A percentile compares a stretch with the other conserved stretches of the same genome.
phyloP scores from a whole-genome alignment of 2,329 filamentous ascomycete genomes.

The Ceratocystis variospora region DNA sequence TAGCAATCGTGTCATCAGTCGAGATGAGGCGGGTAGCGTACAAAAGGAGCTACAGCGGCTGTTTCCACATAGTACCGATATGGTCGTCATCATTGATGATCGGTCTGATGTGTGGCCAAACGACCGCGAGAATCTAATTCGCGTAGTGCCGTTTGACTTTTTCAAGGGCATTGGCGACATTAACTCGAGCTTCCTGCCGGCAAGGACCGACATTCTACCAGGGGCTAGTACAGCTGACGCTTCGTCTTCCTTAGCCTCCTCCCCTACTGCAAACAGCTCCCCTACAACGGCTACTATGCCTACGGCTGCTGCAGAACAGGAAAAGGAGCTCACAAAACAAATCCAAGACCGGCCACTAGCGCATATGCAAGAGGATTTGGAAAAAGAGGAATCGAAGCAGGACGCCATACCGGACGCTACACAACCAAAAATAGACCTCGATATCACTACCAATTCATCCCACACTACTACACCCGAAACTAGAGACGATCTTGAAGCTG shows the following conservation, averaged over 20 bases:
- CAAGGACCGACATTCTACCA: constrained; percentile 45
- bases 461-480: too few relatives aligned
- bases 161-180: constrained; percentile 98
- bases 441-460: too few relatives aligned
- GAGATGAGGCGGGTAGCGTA: constrained; percentile 91
- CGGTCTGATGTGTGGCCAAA: constrained; percentile 87
- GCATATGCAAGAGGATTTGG: constrained; percentile 83
- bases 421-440: too few relatives aligned
- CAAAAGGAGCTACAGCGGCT: constrained; percentile 80
- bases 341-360: constrained; percentile 75
- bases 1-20: constrained; percentile 85
- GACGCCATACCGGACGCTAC: constrained; percentile 10
- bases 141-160: constrained; percentile 91
- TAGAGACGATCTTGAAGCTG: constrained; percentile 5
- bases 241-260: background rate
- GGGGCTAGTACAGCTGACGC: background rate
- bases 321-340: constrained; percentile 76
- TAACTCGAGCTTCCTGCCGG: constrained; percentile 92
- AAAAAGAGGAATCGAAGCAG: constrained; percentile 56
- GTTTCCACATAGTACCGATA: constrained; percentile 93
- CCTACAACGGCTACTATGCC: background rate
- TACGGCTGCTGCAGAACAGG: constrained; percentile 48
- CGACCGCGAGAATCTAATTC: constrained; percentile 85
- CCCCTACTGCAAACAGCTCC: constrained; percentile 58
- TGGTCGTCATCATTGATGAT: constrained; percentile 99